These are phyloP conservation scores for Sporodiniella umbellata DNA, from an alignment of 371 early-diverging fungal species.

Conservation along the genomic window DNA sequence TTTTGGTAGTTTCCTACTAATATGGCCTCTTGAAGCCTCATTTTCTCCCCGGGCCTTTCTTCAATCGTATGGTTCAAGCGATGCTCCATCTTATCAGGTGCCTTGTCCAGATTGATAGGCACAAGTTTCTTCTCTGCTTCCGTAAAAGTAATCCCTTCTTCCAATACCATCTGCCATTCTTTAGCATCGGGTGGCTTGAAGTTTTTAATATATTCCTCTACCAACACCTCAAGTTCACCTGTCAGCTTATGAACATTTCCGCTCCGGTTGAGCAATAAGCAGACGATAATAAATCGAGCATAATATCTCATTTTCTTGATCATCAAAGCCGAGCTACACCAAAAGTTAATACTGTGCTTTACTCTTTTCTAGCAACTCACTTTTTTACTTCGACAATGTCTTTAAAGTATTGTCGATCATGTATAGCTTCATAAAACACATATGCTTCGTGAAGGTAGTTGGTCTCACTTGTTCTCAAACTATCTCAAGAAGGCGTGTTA, in stretches of 20 bases:
- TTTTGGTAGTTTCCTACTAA: conserved; percentile 89
- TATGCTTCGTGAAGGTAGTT: conserved; percentile 92
- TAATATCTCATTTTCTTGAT: conserved; percentile 96
- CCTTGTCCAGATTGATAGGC: conserved; percentile 61
- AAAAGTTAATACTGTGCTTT: not conserved
- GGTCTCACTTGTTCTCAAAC: conserved; percentile 91
- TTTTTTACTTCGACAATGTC: conserved; percentile 89
- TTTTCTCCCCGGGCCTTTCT: conserved; percentile 43
- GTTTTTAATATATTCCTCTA: conserved; percentile 82
- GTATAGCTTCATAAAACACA: conserved; percentile 95
- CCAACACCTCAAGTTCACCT: conserved; percentile 74
- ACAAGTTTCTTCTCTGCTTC: conserved; percentile 87
- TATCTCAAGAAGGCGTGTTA: too few relatives aligned
- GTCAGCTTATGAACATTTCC: conserved; percentile 76
- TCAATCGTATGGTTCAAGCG: conserved; percentile 57
- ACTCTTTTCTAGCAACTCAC: conserved; percentile 30
- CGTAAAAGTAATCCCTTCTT: conserved; percentile 87
- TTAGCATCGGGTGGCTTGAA: conserved; percentile 88
- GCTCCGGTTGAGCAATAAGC: conserved; percentile 81
- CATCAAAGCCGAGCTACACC: conserved; percentile 79
- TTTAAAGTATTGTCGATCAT: conserved; percentile 91
- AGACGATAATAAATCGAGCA: conserved; percentile 95
- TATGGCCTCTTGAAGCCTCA: conserved; percentile 88
- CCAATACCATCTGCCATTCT: conserved; percentile 91
- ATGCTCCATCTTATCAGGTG: conserved; percentile 60